Base-by-base conservation (phyloP, 1,284 basidiomycete genomes). In the Schizophyllum commune region DNA sequence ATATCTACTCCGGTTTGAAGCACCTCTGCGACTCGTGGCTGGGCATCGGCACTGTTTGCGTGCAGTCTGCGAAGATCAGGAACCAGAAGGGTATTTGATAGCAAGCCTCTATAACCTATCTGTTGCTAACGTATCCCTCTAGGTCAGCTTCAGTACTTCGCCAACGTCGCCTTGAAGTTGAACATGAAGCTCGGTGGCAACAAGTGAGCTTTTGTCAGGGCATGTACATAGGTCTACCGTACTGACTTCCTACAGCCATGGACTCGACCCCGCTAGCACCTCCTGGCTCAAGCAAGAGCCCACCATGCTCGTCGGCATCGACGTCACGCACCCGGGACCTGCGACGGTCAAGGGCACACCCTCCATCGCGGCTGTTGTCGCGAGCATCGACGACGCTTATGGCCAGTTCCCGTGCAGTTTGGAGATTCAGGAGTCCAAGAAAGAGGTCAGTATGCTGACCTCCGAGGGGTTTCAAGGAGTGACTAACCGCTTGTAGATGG, bases 301-400 rank as follows among this genome's bases (percentile, higher is more conserved):
- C 5, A 92, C 89, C 0, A 92, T 93, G 86, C 71, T 92, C 33
- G 82, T 92, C 32, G 91, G 91, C 5, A 90, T 91, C 73, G 91
- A 93, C 68, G 91, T 93, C 15, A 91, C 90, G 0, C 91, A 92
- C 72, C 88, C 89, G 21, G 86, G 83, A 22, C 78, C 77, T 3
- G 79, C 82, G 2, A 82, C 80, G 61, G 77, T 77, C 62, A 74
- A 71, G 61, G 81, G 79, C 8, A 85, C 80, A 2, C 91, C 91
- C 1, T 91, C 88, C 0, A 83, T 93, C 64, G 89, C 90, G 0
- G 91, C 89, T 0, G 86, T 92, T 7, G 91, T 92, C 1, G 90
- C 84, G 5, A 92, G 84, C 62, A 67, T 79, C 33, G 90, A 93
- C 65, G 62, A 61, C 1, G 68, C 77, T n/a, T 89, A 79, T 67